Conservation (phyloP, 2,329 filamentous ascomycete species). For the Ophiostoma novo-ulmi region DNA sequence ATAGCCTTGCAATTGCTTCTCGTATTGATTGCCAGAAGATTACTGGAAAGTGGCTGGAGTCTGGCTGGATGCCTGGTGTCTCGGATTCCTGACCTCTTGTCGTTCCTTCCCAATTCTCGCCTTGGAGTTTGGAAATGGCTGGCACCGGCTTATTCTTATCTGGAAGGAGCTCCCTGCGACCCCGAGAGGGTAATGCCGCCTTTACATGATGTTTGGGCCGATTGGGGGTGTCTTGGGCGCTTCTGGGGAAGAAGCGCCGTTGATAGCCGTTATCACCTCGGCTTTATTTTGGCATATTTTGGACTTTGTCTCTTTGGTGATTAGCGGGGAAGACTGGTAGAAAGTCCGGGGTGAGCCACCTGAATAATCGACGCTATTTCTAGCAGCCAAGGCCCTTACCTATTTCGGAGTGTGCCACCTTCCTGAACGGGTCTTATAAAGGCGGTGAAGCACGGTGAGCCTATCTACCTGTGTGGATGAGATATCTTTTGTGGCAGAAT, state of each 20-base stretch:
- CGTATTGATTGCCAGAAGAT: not conserved
- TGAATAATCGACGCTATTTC: not conserved
- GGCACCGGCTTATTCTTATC: constrained; percentile 25
- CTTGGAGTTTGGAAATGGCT: constrained; percentile 17
- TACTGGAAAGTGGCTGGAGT: not conserved
- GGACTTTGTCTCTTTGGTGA: not conserved
- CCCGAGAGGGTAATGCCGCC: constrained; percentile 12
- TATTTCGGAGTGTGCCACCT: not conserved
- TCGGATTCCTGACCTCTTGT: not conserved
- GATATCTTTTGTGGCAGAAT: constrained; percentile 13
- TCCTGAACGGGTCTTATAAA: not conserved
- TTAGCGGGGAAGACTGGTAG: constrained; percentile 14
- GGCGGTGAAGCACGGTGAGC: constrained; percentile 13
- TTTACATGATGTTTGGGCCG: not conserved
- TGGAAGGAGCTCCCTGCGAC: constrained; percentile 18
- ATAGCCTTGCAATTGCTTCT: not conserved
- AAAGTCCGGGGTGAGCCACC: constrained; percentile 19
- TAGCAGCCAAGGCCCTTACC: not conserved
- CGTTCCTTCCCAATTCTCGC: constrained; percentile 13
- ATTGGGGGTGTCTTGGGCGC: not conserved
- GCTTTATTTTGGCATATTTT: constrained; percentile 6
- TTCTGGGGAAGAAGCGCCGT: constrained; percentile 20
- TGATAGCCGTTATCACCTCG: constrained; percentile 22
- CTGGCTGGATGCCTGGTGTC: not conserved
- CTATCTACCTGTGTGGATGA: constrained; percentile 6